Conservation (phyloP, 2,329 filamentous ascomycete genomes). For the Tothia fuscella region DNA sequence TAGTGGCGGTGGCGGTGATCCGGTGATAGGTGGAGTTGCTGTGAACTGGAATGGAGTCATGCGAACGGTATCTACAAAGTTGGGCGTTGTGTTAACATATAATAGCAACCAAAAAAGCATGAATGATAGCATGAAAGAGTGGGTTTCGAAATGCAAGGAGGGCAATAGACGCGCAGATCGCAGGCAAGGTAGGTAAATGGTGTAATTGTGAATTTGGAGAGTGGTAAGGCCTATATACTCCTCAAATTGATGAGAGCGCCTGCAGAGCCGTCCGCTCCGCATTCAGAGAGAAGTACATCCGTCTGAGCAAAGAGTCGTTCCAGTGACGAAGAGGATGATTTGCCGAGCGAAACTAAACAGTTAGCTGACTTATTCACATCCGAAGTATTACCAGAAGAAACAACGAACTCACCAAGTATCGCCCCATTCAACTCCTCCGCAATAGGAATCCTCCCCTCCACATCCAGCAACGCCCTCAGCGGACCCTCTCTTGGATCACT, state of each 20-base stretch:
- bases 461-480: constrained; percentile 67
- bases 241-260: constrained; percentile 65
- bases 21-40: too few species aligned
- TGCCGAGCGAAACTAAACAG: constrained; percentile 67
- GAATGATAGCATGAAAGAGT: background rate
- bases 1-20: too few species aligned
- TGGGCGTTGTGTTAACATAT: background rate
- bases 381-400: background rate
- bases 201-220: background rate
- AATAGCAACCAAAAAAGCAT: background rate
- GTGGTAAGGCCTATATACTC: background rate
- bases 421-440: constrained; percentile 91
- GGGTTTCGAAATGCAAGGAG: background rate
- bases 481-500: constrained; percentile 65
- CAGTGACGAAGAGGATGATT: constrained; percentile 74
- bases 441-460: constrained; percentile 60
- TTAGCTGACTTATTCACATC: constrained; percentile 12
- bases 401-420: constrained; percentile 59
- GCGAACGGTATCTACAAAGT: background rate
- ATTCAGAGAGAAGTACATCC: constrained; percentile 69
- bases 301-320: constrained; percentile 82
- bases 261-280: constrained; percentile 66
- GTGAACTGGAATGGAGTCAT: background rate
- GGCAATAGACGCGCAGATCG: background rate
- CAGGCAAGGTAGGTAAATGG: background rate